Base-by-base conservation (phyloP, 2,329 filamentous ascomycete species). In the Lasiodiplodia theobromae region DNA sequence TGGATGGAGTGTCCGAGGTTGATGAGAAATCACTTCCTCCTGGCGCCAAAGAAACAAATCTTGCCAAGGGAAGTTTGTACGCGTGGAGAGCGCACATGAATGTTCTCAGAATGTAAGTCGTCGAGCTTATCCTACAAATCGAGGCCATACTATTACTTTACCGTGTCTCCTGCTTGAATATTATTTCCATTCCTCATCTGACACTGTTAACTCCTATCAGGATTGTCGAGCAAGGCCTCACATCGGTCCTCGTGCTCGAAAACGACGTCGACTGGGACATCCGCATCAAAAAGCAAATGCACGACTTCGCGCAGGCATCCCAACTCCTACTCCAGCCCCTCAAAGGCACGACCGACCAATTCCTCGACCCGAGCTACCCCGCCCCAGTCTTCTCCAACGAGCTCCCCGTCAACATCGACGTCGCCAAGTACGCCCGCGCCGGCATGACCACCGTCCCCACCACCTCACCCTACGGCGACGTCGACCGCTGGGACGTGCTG, bases 1-100 rank as follows among this genome's bases (percentile, higher is more conserved):
- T 85, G 1, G 79, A 84, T 25, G 86, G 85, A 2, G 76, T 86
- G 0, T 73, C 77, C 8, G 82, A 80, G 51, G 73, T 66, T 18
- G 62, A 67, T 2, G 68, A 67, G 0, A 74, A 77, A 2, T 69
- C 77, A 0, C 75, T 85, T 0, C 71, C 76, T 0, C 79, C 83
- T 28, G 80, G 79, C 66, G 79, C 71, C 47, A 49, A 28, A 23
- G 52, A 68, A 4, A 57, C 40, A 2, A 56, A 58, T 21, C 60
- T 68, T 11, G 60, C 53, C 4, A 52, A 68, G 44, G 67, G 58
- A n/a, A 56, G 63, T 23, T 11, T 66, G 14, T 31, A 40, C n/a
- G 54, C 49, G 5, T 68, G 67, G 58, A 18, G 67, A 21, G 67
- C 67, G 12, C 67, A 68, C 16, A 34, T 64, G 52, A 68, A 68